Evolutionary conservation across 805 yeast species (phyloP).

Genomic region (Candida taoyuanica): DNA sequence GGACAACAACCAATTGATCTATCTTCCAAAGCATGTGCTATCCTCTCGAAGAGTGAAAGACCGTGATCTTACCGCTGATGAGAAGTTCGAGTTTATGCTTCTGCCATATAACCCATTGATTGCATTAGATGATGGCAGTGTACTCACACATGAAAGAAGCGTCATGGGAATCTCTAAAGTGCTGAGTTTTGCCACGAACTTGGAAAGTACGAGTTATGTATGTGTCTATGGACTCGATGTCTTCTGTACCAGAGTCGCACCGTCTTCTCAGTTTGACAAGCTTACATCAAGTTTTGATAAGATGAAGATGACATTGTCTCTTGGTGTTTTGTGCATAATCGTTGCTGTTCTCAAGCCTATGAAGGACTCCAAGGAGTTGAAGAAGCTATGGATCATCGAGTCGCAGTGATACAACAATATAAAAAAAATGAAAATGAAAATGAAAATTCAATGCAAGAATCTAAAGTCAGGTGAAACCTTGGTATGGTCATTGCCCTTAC

Average conservation of each 20-base stretch:
- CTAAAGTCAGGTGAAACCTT: conserved; percentile 41
- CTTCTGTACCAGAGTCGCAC: conserved; percentile 73
- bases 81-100: conserved; percentile 54
- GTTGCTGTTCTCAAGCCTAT: conserved; percentile 52
- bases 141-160: conserved; percentile 48
- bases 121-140: conserved; percentile 41
- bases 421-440: not conserved
- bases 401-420: conserved; percentile 4
- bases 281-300: conserved; percentile 66
- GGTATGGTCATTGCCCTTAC: conserved; percentile 40
- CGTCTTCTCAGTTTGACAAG: conserved; percentile 80
- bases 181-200: conserved; percentile 51
- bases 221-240: conserved; percentile 65
- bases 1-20: conserved; percentile 55
- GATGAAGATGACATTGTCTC: conserved; percentile 54
- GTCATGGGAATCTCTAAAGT: conserved; percentile 33
- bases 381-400: conserved; percentile 23
- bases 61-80: conserved; percentile 44
- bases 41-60: conserved; percentile 67
- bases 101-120: conserved; percentile 64
- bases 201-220: conserved; percentile 78
- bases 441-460: conserved; percentile 25
- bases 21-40: conserved; percentile 64
- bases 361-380: conserved; percentile 49
- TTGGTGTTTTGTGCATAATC: conserved; percentile 44